Conservation (phyloP, 2,329 filamentous ascomycete genomes). For the Aspergillus latus region DNA sequence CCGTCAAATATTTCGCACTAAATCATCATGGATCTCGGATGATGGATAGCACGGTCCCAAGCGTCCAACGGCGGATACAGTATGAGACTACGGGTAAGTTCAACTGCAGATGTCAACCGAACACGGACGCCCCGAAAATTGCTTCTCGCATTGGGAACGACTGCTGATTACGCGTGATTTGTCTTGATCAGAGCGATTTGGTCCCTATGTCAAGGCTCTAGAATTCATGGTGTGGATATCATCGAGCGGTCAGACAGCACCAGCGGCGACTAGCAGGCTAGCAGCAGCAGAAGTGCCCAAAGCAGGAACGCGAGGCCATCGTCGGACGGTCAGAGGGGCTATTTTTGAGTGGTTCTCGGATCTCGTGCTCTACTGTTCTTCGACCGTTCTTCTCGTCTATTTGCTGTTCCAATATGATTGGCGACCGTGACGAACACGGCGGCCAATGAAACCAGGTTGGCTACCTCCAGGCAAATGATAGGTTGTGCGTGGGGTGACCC, state of each 20-base stretch:
- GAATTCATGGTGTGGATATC: constrained; percentile 16
- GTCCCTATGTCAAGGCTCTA: constrained; percentile 13
- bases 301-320: constrained; percentile 20
- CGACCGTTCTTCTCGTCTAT: constrained; percentile 1
- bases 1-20: background rate
- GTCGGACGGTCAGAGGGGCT: constrained; percentile 5
- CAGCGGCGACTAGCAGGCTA: constrained; percentile 24
- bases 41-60: background rate
- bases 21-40: background rate
- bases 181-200: background rate
- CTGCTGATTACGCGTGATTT: constrained; percentile 1
- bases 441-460: background rate
- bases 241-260: constrained; percentile 25
- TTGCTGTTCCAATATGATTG: constrained; percentile 21
- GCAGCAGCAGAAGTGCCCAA: constrained; percentile 32
- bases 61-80: background rate
- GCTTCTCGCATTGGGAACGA: constrained; percentile 5
- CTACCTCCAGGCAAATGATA: background rate
- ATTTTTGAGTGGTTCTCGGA: constrained; percentile 15
- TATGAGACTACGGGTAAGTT: background rate
- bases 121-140: constrained; percentile 1
- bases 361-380: constrained; percentile 13
- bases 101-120: background rate
- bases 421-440: constrained; percentile 6
- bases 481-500: background rate